Evolutionary conservation across 805 yeast species (phyloP).

Genomic region (Metschnikowia henanensis): DNA sequence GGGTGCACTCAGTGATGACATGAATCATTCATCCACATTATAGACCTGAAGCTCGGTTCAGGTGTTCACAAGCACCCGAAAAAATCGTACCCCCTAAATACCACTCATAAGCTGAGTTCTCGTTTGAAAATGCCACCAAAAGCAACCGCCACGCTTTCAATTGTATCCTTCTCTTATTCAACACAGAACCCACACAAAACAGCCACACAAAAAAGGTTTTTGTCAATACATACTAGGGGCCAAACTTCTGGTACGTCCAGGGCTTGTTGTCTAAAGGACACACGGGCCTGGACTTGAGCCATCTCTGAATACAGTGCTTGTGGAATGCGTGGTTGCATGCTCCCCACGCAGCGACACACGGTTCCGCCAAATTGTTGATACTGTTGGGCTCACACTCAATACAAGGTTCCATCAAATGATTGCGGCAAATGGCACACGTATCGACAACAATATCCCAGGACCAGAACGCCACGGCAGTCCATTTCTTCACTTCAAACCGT

Average conservation of each 20-base stretch:
- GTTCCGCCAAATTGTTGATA: constrained; percentile 54
- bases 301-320: constrained; percentile 91
- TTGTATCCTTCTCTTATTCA: no score
- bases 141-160: no score
- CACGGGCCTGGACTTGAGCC: constrained; percentile 93
- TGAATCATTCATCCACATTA: no score
- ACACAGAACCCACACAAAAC: no score
- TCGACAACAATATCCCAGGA: constrained; percentile 96
- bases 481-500: constrained; percentile 89
- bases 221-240: no score
- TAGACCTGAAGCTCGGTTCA: no score
- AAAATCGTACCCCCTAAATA: no score
- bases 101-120: no score
- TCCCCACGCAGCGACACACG: constrained; percentile 97
- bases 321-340: constrained; percentile 98
- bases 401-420: constrained; percentile 97
- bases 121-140: no score
- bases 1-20: no score
- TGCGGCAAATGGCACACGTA: constrained; percentile 97
- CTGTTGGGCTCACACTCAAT: constrained; percentile 92
- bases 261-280: constrained; percentile 96
- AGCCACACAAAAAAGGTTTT: no score
- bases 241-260: constrained; percentile 75
- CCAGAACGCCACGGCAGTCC: constrained; percentile 99
- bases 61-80: no score